phyloP scores from a whole-genome alignment of 768 basidiomycete genomes.

The Tulasnella sp. region DNA sequence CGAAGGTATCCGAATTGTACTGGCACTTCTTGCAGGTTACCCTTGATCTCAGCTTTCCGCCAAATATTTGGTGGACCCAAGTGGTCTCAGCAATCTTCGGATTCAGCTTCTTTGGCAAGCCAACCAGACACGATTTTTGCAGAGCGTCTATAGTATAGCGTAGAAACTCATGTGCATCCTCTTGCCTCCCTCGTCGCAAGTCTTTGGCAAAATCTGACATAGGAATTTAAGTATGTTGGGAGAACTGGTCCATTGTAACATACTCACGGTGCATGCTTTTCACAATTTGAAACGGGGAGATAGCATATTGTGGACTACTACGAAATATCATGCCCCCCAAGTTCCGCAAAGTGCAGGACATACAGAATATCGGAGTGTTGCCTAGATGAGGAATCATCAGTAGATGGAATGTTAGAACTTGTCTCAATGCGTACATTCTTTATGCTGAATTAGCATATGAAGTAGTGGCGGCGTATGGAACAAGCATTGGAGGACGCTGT shows the following conservation, averaged over 20 bases:
- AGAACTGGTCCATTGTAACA: background rate
- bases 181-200: constrained; percentile 82
- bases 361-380: background rate
- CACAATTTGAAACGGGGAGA: constrained; percentile 53
- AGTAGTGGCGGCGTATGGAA: constrained; percentile 84
- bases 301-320: constrained; percentile 21
- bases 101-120: constrained; percentile 54
- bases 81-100: constrained; percentile 67
- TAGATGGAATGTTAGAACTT: background rate
- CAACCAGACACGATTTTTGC: constrained; percentile 70
- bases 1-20: constrained; percentile 90
- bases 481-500: constrained; percentile 86
- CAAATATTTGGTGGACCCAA: constrained; percentile 91
- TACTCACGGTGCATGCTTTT: constrained; percentile 30
- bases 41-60: constrained; percentile 79
- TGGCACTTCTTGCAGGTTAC: constrained; percentile 74
- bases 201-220: constrained; percentile 77
- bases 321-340: constrained; percentile 31
- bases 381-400: background rate
- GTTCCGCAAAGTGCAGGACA: background rate
- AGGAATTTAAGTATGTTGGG: too few relatives aligned
- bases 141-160: constrained; percentile 85
- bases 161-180: constrained; percentile 96
- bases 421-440: too few relatives aligned
- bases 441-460: constrained; percentile 33